Evolutionary conservation across 805 yeast species (phyloP), one percentile per base, ranked within the genome.

Genomic region (Diddensiella transvaalensis): DNA sequence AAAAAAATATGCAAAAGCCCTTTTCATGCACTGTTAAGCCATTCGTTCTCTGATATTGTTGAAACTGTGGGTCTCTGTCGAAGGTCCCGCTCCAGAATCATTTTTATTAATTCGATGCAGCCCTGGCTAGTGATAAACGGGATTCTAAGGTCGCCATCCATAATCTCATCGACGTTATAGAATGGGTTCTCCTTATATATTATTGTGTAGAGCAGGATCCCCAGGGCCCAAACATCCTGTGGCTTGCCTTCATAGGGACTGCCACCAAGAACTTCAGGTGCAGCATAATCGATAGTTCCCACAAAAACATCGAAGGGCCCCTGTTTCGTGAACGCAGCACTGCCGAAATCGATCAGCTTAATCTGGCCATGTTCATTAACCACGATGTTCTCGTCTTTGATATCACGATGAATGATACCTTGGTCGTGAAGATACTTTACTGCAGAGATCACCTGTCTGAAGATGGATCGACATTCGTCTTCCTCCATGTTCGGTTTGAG

Each of bases 291-390:
- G 39, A 93, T 82, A 0, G 99, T 93, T 2, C 99, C 99, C 1
- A 93, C 98, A 68, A 93, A 91, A 3, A 93, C 96, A 57, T 91
- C 96, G 68, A 91, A 93, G 3, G 98, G 98, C 0, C 97, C 98
- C 69, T 84, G 88, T 55, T 77, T 79, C 18, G 82, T 79, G 64
- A 88, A 88, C 0, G 97, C 96, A 1, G 98, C 96, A 42, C 95
- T 84, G 1, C 99, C 99, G 65, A 89, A 91, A 68, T 91, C 99
- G 61, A 91, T 91, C 53, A 91, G 71, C 63, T 89, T 90, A 45
- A 87, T 83, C 40, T 80, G 74, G 1, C 93, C 95, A 22, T 56
- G 42, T 53, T 82, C 76, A 59, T 90, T 96, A 44, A 91, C 85
- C 59, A 91, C 87, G 42, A 91, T 79, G 61, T 91, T 91, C 59